phyloP scores from a whole-genome alignment of 2,329 filamentous ascomycete species.

The Arthroderma uncinatum region DNA sequence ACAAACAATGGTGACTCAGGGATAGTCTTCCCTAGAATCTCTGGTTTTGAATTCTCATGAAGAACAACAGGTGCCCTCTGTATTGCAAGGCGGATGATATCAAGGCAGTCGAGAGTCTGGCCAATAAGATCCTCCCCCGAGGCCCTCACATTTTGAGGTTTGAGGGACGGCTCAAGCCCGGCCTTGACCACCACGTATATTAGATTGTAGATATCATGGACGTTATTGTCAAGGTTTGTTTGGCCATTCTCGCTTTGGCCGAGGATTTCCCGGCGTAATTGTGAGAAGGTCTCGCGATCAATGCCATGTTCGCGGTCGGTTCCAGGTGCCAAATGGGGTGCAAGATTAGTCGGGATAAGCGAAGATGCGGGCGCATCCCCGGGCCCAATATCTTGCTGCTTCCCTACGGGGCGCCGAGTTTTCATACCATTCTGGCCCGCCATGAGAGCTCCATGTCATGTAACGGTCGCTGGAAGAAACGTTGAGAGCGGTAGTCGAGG shows the following conservation, averaged over 20 bases:
- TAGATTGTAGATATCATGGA: slow-evolving; percentile 71
- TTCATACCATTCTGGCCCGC: slow-evolving; percentile 11
- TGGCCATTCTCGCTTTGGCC: slow-evolving; percentile 36
- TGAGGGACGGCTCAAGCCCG: slow-evolving; percentile 55
- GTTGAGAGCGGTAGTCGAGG: neutral
- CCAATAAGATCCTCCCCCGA: slow-evolving; percentile 38
- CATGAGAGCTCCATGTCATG: slow-evolving; percentile 12
- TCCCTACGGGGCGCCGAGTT: slow-evolving; percentile 5
- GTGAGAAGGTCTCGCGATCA: slow-evolving; percentile 62
- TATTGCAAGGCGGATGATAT: slow-evolving; percentile 64
- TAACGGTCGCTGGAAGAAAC: neutral
- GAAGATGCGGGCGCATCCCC: slow-evolving; percentile 47
- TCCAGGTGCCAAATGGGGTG: slow-evolving; percentile 63
- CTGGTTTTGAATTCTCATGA: slow-evolving; percentile 53
- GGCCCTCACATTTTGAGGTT: slow-evolving; percentile 20
- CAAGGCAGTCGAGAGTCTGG: slow-evolving; percentile 54
- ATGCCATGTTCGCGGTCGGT: slow-evolving; percentile 51
- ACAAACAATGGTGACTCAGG: slow-evolving; percentile 41
- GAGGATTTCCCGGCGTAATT: slow-evolving; percentile 56
- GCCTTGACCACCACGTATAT: slow-evolving; percentile 74
- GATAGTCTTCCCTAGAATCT: slow-evolving; percentile 40
- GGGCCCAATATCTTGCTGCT: slow-evolving; percentile 1
- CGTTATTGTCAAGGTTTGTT: slow-evolving; percentile 49
- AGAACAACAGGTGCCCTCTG: slow-evolving; percentile 59
- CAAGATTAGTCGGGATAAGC: slow-evolving; percentile 76